These are phyloP conservation scores for Thecaphora frezii DNA, from an alignment of 1,284 basidiomycete species.

Conservation along the genomic window DNA sequence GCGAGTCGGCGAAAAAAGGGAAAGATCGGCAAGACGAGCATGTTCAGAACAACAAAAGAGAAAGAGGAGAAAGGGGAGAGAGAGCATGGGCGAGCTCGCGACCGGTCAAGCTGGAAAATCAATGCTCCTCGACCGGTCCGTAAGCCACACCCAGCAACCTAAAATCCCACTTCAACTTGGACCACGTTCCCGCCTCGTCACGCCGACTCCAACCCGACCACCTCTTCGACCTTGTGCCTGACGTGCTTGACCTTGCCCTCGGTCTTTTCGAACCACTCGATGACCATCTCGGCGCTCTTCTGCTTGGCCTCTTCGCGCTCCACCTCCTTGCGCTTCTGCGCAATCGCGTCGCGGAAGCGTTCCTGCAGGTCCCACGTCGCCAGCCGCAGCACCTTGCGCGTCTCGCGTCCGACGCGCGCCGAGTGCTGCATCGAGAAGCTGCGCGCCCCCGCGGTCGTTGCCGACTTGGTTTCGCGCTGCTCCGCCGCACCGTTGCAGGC, in stretches of 20 bases:
- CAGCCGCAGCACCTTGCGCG: constrained; percentile 86
- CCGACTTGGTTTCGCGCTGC: background rate
- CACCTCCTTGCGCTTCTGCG: constrained; percentile 67
- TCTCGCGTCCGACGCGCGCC: constrained; percentile 77
- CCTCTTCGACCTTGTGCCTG: background rate
- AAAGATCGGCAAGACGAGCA: too few species aligned
- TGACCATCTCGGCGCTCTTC: constrained; percentile 38
- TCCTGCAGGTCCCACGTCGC: constrained; percentile 90
- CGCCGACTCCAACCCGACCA: background rate
- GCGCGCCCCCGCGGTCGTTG: constrained; percentile 2
- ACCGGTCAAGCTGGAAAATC: too few species aligned
- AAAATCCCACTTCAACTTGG: too few species aligned
- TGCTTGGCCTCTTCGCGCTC: constrained; percentile 48
- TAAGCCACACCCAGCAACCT: too few species aligned
- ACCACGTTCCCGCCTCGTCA: too few species aligned
- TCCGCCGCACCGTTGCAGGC: background rate
- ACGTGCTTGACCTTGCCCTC: constrained; percentile 3
- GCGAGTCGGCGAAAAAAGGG: too few species aligned
- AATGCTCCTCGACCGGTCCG: too few species aligned
- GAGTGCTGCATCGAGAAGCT: constrained; percentile 72
- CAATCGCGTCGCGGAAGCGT: constrained; percentile 78
- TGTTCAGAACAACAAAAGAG: too few species aligned
- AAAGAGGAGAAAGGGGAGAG: too few species aligned
- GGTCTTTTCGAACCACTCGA: constrained; percentile 44
- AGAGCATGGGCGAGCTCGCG: too few species aligned